phyloP scores from a whole-genome alignment of 2,329 filamentous ascomycete genomes.

The Byssochlamys sp. region DNA sequence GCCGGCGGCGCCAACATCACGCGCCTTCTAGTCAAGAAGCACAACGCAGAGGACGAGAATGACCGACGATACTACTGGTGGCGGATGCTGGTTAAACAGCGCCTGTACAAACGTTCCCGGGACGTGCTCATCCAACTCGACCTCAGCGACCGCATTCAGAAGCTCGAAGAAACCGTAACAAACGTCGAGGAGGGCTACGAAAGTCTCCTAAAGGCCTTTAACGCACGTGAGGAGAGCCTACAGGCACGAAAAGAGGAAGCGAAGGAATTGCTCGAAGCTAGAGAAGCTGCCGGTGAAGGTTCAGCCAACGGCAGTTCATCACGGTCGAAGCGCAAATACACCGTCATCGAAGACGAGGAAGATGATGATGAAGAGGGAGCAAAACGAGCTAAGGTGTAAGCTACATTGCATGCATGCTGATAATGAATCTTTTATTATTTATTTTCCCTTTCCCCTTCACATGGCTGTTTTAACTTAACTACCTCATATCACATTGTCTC shows the following conservation, averaged over 20 bases:
- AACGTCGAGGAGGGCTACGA: constrained; percentile 52
- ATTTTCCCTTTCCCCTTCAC: background rate
- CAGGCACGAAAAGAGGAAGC: constrained; percentile 9
- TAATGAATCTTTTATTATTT: background rate
- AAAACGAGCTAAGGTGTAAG: constrained; percentile 26
- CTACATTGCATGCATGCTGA: background rate
- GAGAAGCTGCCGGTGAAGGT: constrained; percentile 8
- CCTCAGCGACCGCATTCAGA: constrained; percentile 46
- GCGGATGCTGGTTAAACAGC: constrained; percentile 54
- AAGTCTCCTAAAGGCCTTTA: constrained; percentile 40
- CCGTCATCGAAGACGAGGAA: constrained; percentile 19
- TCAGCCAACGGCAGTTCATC: constrained; percentile 8
- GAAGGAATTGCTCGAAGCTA: constrained; percentile 13
- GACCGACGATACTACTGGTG: constrained; percentile 57
- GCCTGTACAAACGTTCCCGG: constrained; percentile 51
- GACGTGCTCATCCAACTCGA: constrained; percentile 53
- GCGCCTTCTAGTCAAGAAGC: constrained; percentile 40
- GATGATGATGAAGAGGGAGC: constrained; percentile 15
- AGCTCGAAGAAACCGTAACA: constrained; percentile 50
- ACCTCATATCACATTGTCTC: background rate
- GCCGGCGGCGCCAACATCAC: constrained; percentile 42
- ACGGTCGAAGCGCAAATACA: constrained; percentile 24
- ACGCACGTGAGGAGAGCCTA: constrained; percentile 18
- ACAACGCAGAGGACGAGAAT: constrained; percentile 40
- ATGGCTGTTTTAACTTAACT: background rate